Evolutionary conservation across 2,329 filamentous ascomycete genomes (phyloP).

Genomic region (Sporothrix inflata): DNA sequence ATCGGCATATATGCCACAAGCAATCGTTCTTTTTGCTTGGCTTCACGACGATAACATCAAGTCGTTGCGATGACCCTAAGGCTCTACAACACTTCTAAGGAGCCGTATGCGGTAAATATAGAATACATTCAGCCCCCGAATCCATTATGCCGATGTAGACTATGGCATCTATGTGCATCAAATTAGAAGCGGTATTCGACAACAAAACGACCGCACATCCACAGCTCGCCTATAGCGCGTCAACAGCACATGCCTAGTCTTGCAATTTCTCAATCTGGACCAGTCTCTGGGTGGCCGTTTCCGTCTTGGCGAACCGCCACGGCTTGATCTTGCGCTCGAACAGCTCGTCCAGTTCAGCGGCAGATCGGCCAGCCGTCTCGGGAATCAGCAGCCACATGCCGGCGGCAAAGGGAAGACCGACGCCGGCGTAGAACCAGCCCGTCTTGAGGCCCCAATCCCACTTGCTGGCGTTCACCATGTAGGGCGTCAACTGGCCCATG

Average conservation of each 20-base stretch:
- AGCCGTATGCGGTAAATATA: too few relatives aligned
- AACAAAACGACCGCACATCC: too few relatives aligned
- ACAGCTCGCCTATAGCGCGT: background rate
- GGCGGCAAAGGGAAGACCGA: constrained; percentile 21
- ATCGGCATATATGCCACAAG: too few relatives aligned
- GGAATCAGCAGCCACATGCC: constrained; percentile 29
- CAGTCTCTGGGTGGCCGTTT: constrained; percentile 23
- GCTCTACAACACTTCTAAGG: too few relatives aligned
- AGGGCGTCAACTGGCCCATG: constrained; percentile 39
- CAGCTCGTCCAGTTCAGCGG: constrained; percentile 39
- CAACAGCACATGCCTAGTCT: background rate
- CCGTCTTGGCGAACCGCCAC: constrained; percentile 34
- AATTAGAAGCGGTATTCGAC: too few relatives aligned
- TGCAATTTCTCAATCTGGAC: background rate
- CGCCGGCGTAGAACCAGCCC: constrained; percentile 40
- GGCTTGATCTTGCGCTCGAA: constrained; percentile 39
- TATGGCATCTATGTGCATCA: too few relatives aligned
- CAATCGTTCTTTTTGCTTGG: too few relatives aligned
- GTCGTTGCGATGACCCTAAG: too few relatives aligned
- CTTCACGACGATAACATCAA: too few relatives aligned
- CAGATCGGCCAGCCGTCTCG: constrained; percentile 32
- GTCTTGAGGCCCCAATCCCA: constrained; percentile 42
- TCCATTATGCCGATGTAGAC: too few relatives aligned
- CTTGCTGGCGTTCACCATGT: constrained; percentile 41
- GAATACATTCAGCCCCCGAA: too few relatives aligned